Percentiles rank a stretch among this genome's conserved stretches.
phyloP scores from a whole-genome alignment of 2,329 filamentous ascomycete genomes.

The Penicillium sp. region DNA sequence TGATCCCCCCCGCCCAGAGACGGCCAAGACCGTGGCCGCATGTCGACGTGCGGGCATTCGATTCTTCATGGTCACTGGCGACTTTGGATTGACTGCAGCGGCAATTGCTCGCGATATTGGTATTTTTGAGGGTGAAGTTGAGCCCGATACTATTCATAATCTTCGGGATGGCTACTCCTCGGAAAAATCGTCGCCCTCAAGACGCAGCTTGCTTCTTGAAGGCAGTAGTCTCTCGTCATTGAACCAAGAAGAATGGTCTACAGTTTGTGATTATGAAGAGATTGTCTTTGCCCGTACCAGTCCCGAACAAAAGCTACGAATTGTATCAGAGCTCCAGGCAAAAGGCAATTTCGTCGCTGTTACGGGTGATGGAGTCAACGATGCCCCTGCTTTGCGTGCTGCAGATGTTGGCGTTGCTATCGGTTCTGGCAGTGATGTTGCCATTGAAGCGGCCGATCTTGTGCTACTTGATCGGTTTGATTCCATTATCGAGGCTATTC shows the following conservation, averaged over 20 bases:
- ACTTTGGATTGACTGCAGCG: slow-evolving; percentile 41
- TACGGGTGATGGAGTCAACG: slow-evolving; percentile 40
- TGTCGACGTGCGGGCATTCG: slow-evolving; percentile 40
- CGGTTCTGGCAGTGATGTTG: slow-evolving; percentile 41
- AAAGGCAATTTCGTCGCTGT: slow-evolving; percentile 44
- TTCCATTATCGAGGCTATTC: slow-evolving; percentile 35
- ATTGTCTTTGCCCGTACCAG: slow-evolving; percentile 47
- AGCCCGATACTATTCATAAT: slow-evolving; percentile 57
- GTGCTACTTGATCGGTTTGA: slow-evolving; percentile 38
- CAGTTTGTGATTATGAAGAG: slow-evolving; percentile 57
- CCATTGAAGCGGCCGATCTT: slow-evolving; percentile 42
- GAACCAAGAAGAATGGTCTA: slow-evolving; percentile 67
- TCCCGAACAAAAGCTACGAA: slow-evolving; percentile 46
- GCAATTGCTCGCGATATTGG: slow-evolving; percentile 45
- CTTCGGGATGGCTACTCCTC: slow-evolving; percentile 41
- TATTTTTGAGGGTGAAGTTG: slow-evolving; percentile 42
- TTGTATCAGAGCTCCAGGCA: slow-evolving; percentile 42
- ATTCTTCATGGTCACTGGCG: slow-evolving; percentile 48
- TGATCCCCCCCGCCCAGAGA: slow-evolving; percentile 42
- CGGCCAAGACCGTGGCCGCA: slow-evolving; percentile 32
- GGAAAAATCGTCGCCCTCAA: slow-evolving; percentile 25
- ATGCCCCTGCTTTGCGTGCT: slow-evolving; percentile 34
- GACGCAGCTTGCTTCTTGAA: slow-evolving; percentile 61
- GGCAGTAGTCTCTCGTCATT: slow-evolving; percentile 66
- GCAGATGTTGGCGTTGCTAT: slow-evolving; percentile 38